Evolutionary conservation across 2,329 filamentous ascomycete genomes (phyloP).

Genomic region (Arthroderma sp.): DNA sequence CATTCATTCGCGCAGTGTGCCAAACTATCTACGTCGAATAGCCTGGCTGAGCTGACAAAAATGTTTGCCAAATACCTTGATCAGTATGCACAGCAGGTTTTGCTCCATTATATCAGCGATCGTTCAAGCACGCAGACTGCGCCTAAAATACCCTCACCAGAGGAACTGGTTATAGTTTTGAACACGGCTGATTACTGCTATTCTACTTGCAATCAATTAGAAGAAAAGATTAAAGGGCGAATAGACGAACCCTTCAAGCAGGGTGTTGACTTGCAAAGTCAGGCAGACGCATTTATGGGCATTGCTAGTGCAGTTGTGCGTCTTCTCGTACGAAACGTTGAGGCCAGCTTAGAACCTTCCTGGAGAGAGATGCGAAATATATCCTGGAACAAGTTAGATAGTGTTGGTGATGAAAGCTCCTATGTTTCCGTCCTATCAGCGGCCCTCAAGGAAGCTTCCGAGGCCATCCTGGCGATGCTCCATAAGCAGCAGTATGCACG

Average conservation of each 20-base stretch:
- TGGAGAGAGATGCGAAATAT: constrained; percentile 98
- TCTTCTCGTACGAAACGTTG: constrained; percentile 69
- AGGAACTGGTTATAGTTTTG: constrained; percentile 72
- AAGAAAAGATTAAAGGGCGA: constrained; percentile 84
- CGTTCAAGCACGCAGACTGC: constrained; percentile 41
- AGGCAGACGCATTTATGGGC: constrained; percentile 89
- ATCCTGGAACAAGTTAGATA: constrained; percentile 87
- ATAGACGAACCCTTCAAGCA: constrained; percentile 66
- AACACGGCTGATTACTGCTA: constrained; percentile 99
- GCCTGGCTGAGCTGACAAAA: constrained; percentile 69
- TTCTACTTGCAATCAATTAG: constrained; percentile 77
- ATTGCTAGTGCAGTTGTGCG: constrained; percentile 82
- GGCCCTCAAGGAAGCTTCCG: constrained; percentile 56
- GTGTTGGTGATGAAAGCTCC: constrained; percentile 81
- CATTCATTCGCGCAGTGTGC: constrained; percentile 86
- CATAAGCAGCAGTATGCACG: constrained; percentile 88
- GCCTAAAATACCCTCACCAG: constrained; percentile 40
- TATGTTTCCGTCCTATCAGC: constrained; percentile 75
- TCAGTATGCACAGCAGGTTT: constrained; percentile 84
- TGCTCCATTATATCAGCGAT: constrained; percentile 59
- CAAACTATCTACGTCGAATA: constrained; percentile 82
- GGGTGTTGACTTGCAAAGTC: constrained; percentile 76
- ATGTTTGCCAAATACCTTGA: constrained; percentile 89
- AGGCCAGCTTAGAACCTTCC: constrained; percentile 65
- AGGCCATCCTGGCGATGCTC: constrained; percentile 62